phyloP scores from a whole-genome alignment of 805 yeast species.

The Torulaspora quercuum region DNA sequence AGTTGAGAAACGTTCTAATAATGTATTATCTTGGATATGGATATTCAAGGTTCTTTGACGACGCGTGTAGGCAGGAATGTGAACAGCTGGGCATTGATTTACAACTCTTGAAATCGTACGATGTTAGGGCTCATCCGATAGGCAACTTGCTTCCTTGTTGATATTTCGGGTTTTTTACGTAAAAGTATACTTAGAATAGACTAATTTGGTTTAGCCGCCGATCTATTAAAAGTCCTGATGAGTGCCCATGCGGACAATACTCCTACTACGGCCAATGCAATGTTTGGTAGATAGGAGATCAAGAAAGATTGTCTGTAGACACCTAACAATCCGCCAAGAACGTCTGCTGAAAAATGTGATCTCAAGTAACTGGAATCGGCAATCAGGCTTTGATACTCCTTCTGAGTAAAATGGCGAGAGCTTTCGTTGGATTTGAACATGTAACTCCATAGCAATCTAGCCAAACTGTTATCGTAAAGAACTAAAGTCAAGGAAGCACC shows the following conservation, averaged over 20 bases:
- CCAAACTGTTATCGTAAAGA: conserved; percentile 37
- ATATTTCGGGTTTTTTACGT: background rate
- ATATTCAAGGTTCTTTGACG: conserved; percentile 23
- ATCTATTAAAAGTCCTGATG: conserved; percentile 11
- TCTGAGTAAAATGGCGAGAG: conserved; percentile 21
- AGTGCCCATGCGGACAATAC: conserved; percentile 18
- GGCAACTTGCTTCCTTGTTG: conserved; percentile 22
- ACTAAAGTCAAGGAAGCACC: conserved; percentile 46
- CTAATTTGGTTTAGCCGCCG: conserved; percentile 2
- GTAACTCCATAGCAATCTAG: conserved; percentile 33
- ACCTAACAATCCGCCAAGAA: conserved; percentile 18
- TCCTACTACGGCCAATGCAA: conserved; percentile 23
- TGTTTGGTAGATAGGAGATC: conserved; percentile 31
- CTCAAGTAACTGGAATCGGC: conserved; percentile 34
- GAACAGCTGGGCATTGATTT: conserved; percentile 19
- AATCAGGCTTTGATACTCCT: conserved; percentile 24
- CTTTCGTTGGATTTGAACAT: conserved; percentile 22
- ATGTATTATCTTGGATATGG: conserved; percentile 29
- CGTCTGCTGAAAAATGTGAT: conserved; percentile 21
- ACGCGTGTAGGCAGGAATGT: conserved; percentile 24
- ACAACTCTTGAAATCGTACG: conserved; percentile 17
- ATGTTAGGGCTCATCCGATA: conserved; percentile 20
- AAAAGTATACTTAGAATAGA: no score
- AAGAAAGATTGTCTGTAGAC: conserved; percentile 31
- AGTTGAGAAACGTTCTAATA: conserved; percentile 26